These are phyloP conservation scores for Marsdenia floribunda DNA, from an alignment of 257 asterid species.

Conservation along the genomic window DNA sequence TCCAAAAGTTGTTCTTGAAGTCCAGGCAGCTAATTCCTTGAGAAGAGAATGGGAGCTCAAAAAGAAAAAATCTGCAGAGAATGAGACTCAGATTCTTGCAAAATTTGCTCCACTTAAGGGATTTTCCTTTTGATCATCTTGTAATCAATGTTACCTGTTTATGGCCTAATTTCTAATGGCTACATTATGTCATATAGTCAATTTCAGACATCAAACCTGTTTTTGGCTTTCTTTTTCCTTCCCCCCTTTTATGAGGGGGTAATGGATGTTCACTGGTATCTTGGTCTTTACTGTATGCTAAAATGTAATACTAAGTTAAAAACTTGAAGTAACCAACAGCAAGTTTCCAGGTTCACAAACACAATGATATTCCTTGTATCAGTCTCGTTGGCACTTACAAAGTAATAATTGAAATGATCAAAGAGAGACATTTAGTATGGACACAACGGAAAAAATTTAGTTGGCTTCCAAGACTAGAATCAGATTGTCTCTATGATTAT, in stretches of 20 bases:
- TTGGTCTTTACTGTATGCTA: too few relatives aligned
- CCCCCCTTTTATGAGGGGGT: too few relatives aligned
- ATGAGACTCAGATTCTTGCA: conserved; percentile 25
- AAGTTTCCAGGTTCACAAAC: not conserved
- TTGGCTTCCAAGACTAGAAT: not conserved
- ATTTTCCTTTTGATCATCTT: conserved; percentile 23
- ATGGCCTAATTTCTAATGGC: not conserved
- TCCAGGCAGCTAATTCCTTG: conserved; percentile 33
- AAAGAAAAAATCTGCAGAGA: conserved; percentile 26
- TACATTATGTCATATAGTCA: not conserved
- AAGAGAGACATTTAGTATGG: not conserved
- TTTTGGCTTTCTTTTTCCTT: too few relatives aligned
- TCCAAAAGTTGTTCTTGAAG: conserved; percentile 34
- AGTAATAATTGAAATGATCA: not conserved
- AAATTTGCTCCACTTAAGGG: conserved; percentile 34
- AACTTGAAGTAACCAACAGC: not conserved
- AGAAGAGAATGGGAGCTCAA: conserved; percentile 30
- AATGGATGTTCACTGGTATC: too few relatives aligned
- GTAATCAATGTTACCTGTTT: not conserved
- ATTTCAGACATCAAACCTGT: not conserved
- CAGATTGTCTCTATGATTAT: not conserved
- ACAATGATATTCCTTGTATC: not conserved
- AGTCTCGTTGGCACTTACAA: not conserved
- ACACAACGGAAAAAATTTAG: not conserved
- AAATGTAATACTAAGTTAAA: too few relatives aligned